A percentile compares a stretch with the other conserved stretches of the same genome.
These are phyloP conservation scores for Herpetomonas samuelpessoai DNA, from an alignment of 208 protist genomes.

Conservation along the genomic window DNA sequence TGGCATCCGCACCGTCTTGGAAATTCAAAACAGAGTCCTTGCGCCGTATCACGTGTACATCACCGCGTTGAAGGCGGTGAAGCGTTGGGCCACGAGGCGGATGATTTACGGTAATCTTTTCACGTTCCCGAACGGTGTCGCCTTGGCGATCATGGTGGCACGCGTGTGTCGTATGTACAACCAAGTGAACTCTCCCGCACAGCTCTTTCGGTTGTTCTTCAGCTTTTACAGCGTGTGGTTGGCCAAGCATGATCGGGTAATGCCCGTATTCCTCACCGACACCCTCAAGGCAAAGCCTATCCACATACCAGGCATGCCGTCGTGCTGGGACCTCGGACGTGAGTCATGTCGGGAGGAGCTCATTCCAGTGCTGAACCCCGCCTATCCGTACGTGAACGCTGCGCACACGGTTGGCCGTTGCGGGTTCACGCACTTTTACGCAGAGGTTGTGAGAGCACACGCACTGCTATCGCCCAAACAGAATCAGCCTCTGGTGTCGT, in stretches of 20 bases:
- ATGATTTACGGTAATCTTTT: constrained; percentile 95
- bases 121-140: constrained; percentile 95
- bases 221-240: constrained; percentile 81
- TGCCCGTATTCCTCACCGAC: constrained; percentile 66
- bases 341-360: constrained; percentile 64
- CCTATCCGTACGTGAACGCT: constrained; percentile 96
- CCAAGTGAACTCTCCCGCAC: constrained; percentile 66
- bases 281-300: constrained; percentile 10
- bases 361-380: constrained; percentile 96
- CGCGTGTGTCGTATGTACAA: constrained; percentile 91
- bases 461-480: constrained; percentile 18
- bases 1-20: constrained; percentile 74
- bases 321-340: constrained; percentile 42
- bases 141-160: constrained; percentile 94
- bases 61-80: constrained; percentile 67
- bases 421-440: constrained; percentile 58
- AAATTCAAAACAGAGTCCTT: constrained; percentile 49
- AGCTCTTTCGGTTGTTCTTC: constrained; percentile 90
- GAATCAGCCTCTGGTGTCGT: background rate
- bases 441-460: constrained; percentile 55
- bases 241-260: constrained; percentile 19
- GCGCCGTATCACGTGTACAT: constrained; percentile 45
- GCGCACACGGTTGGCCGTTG: constrained; percentile 85
- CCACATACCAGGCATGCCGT: constrained; percentile 59
- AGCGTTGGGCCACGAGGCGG: constrained; percentile 78